Conservation (phyloP, 2,329 filamentous ascomycete species). For the Talaromyces funiculosus region DNA sequence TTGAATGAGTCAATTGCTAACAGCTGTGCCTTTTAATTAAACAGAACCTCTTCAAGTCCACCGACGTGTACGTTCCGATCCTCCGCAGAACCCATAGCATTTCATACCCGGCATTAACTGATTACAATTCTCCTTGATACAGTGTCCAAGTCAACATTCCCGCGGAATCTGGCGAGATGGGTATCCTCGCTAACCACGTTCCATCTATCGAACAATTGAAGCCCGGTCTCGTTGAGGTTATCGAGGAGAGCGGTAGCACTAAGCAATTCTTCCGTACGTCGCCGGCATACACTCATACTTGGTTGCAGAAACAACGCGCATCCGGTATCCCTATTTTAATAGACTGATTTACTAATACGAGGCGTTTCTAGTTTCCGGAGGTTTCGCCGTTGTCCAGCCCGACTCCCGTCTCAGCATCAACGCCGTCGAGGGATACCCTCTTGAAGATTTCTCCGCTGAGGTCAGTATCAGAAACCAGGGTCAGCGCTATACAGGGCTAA, state of each 20-base stretch:
- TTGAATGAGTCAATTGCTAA: conserved; percentile 1
- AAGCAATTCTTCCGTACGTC: conserved; percentile 98
- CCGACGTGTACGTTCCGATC: conserved; percentile 58
- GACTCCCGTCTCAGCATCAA: conserved; percentile 96
- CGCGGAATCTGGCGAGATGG: conserved; percentile 98
- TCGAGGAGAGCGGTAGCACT: conserved; percentile 80
- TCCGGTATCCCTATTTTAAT: not conserved
- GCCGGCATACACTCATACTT: not conserved
- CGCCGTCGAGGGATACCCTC: conserved; percentile 86
- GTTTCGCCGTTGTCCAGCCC: conserved; percentile 95
- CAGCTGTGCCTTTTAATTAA: conserved; percentile 17
- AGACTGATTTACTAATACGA: not conserved
- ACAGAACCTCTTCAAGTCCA: conserved; percentile 64
- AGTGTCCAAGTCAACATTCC: conserved; percentile 96
- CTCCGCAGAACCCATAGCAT: not conserved
- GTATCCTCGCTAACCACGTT: conserved; percentile 98
- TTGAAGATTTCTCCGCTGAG: conserved; percentile 95
- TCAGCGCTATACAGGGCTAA: not conserved
- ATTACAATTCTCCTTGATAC: conserved; percentile 55
- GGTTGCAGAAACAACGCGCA: not conserved
- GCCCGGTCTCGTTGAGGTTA: conserved; percentile 88
- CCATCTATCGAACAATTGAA: conserved; percentile 98
- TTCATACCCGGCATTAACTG: conserved; percentile 10
- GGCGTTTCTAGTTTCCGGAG: conserved; percentile 69
- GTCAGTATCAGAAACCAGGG: conserved; percentile 32